Base-by-base conservation (phyloP, 768 basidiomycete genomes). In the Tremella yokohamensis region DNA sequence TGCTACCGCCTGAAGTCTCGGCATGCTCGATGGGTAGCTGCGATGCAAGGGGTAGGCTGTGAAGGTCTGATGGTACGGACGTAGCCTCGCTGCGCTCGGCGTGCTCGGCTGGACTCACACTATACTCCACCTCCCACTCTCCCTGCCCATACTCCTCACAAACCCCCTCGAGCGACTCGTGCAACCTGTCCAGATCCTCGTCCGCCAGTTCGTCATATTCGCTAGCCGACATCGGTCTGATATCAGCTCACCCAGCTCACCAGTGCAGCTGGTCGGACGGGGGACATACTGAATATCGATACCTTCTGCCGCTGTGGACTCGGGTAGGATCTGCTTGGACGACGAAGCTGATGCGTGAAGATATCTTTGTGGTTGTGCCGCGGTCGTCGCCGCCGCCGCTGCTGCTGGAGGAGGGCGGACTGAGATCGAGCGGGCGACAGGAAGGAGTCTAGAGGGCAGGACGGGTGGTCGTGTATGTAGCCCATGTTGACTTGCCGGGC, bases 71-170 rank as follows among this genome's bases (percentile, higher is more conserved):
- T 13, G 8, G 8, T 51, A 15, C 12, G 25, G 29, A 34, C 11
- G 29, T 4, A 6, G 29, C 29, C 29, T 18, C 9, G 20, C 29
- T 34, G 29, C 29, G 29, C 29, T 34, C 29, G 29, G 29, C 29
- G 11, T 11, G n/a, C n/a, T n/a, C n/a, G n/a, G n/a, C n/a, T n/a
- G n/a, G n/a, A 66, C 74, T 61, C 59, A 76, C 75, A 44, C 64
- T 68, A 56, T 76, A 76, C 49, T 76, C 75, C 3, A 72, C 67
- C 48, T 76, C 75, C 74, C 74, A 76, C 25, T 60, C 63, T 26
- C 61, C 59, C n/a, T 57, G 63, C 3, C 62, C 63, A 39, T 59
- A 68, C 19, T 70, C 58, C 47, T 76, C 75, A 13, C 70, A 69
- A 6, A 72, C 45, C 1, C 56, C 56, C 34, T 74, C 75, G 20